Percentiles rank a stretch among this genome's conserved stretches.
Conservation (phyloP, 192 early-diverging fungal species). For the Kappamyces sp. region DNA sequence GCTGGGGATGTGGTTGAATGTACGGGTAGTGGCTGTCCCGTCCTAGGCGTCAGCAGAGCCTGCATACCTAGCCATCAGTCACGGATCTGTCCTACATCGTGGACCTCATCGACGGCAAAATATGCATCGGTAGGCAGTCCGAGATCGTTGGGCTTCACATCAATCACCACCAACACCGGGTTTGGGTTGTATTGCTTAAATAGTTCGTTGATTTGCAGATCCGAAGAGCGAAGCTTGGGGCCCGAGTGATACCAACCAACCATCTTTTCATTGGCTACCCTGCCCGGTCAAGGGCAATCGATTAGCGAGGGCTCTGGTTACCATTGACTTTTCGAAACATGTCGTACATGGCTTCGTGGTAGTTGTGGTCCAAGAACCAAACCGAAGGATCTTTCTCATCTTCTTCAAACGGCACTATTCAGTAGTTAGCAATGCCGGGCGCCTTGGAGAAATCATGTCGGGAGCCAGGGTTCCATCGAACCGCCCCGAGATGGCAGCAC, state of each 20-base stretch:
- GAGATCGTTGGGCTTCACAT: constrained; percentile 89
- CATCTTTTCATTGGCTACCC: constrained; percentile 82
- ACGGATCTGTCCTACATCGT: constrained; percentile 64
- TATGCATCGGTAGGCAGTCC: constrained; percentile 97
- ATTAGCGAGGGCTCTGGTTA: constrained; percentile 26
- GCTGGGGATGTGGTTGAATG: constrained; percentile 93
- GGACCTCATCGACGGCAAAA: constrained; percentile 95
- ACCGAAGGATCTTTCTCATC: constrained; percentile 96
- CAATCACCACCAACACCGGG: constrained; percentile 94
- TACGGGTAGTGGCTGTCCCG: constrained; percentile 92
- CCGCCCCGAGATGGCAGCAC: background rate
- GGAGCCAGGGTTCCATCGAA: background rate
- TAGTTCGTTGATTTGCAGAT: constrained; percentile 96
- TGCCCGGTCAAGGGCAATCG: background rate
- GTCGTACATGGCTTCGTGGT: constrained; percentile 98
- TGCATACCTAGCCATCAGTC: background rate
- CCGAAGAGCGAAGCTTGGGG: constrained; percentile 91
- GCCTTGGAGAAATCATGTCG: background rate
- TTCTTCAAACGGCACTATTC: constrained; percentile 95
- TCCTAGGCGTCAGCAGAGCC: constrained; percentile 52
- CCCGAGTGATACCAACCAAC: constrained; percentile 99
- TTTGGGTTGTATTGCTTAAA: constrained; percentile 93
- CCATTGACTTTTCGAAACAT: constrained; percentile 99
- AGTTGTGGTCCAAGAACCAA: constrained; percentile 99
- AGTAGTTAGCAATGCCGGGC: background rate